Conservation (phyloP, 805 yeast genomes). For the Sugiyamaella chiloensis region DNA sequence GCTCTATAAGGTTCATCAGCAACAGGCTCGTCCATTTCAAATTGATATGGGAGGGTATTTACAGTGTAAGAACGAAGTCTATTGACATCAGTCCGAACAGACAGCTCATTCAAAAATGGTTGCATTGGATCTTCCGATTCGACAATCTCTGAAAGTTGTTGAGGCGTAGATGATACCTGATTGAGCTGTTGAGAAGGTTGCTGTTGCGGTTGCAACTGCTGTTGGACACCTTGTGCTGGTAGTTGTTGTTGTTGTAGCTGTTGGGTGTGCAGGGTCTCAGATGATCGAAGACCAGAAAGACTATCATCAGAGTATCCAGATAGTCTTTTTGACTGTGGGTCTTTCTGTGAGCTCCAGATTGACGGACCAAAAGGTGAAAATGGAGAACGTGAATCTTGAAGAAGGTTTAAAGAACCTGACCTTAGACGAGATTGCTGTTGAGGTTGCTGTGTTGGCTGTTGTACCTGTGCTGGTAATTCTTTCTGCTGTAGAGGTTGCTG, state of each 20-base stretch:
- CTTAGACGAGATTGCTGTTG: slow-evolving; percentile 20
- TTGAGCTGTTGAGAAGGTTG: slow-evolving; percentile 9
- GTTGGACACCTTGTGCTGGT: not conserved
- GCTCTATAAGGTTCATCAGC: not conserved
- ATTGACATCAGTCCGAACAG: slow-evolving; percentile 32
- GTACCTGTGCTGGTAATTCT: slow-evolving; percentile 2
- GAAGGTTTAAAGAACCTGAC: slow-evolving; percentile 28
- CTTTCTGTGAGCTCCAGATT: slow-evolving; percentile 23
- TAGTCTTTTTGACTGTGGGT: not conserved
- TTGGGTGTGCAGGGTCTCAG: not conserved
- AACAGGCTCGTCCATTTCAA: slow-evolving; percentile 13
- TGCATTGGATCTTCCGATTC: slow-evolving; percentile 29
- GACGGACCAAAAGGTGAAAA: slow-evolving; percentile 30
- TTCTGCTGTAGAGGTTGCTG: slow-evolving; percentile 6
- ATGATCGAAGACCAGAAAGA: not conserved
- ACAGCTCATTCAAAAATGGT: slow-evolving; percentile 30
- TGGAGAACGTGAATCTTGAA: slow-evolving; percentile 26
- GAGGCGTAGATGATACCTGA: slow-evolving; percentile 14
- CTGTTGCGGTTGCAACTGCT: slow-evolving; percentile 5
- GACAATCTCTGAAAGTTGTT: slow-evolving; percentile 15
- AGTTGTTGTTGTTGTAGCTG: not conserved
- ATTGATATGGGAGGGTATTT: slow-evolving; percentile 19
- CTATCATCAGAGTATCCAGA: slow-evolving; percentile 2
- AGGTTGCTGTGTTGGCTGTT: not conserved
- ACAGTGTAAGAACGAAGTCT: slow-evolving; percentile 33